Evolutionary conservation across 129 eudicot species (phyloP).

Genomic region (Pulicaria dysenterica): DNA sequence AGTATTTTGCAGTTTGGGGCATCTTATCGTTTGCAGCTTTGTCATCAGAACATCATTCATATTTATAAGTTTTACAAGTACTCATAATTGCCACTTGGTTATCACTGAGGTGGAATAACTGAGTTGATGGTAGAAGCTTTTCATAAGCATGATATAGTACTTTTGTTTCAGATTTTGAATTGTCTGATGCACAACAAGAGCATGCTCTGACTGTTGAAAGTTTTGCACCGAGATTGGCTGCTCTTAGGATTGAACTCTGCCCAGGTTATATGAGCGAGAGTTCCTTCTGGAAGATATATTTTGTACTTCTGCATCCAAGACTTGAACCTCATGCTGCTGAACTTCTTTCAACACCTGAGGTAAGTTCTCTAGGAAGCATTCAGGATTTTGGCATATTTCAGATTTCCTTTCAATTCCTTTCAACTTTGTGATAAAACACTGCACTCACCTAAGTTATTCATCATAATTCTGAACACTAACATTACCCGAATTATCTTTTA

Average conservation of each 20-base stretch:
- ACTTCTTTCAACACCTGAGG: constrained; percentile 86
- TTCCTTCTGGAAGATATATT: constrained; percentile 90
- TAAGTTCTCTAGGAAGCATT: constrained; percentile 26
- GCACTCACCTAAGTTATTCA: background rate
- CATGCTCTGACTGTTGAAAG: constrained; percentile 93
- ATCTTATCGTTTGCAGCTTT: background rate
- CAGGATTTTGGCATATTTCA: background rate
- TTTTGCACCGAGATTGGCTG: constrained; percentile 88
- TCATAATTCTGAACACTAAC: background rate
- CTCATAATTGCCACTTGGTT: background rate
- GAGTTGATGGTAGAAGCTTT: background rate
- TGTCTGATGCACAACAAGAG: constrained; percentile 97
- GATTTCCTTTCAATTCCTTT: background rate
- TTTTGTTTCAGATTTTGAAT: constrained; percentile 56
- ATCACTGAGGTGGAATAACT: background rate
- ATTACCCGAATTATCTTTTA: constrained; percentile 1
- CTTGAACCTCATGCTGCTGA: constrained; percentile 74
- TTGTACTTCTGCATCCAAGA: constrained; percentile 87
- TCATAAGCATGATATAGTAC: background rate
- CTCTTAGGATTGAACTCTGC: constrained; percentile 87
- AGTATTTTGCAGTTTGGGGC: constrained; percentile 13
- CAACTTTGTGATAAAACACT: too few relatives aligned
- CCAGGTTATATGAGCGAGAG: constrained; percentile 83
- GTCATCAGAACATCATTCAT: background rate
- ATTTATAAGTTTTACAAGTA: background rate